Conservation (phyloP, 129 eudicot genomes). For the Cynara cardunculus region DNA sequence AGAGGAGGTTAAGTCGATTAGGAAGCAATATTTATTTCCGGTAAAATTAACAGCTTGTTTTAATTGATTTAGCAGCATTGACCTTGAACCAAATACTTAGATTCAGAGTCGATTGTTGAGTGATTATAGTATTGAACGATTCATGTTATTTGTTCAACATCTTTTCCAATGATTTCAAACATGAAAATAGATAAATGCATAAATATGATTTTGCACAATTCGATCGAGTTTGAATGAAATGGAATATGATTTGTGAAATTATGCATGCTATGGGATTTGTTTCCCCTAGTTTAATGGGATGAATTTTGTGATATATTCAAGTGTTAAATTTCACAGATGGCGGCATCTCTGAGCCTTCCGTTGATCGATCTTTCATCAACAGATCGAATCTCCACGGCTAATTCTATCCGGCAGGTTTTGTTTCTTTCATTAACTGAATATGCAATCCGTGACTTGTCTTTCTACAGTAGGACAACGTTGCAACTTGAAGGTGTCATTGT, state of each 20-base stretch:
- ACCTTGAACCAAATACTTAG: neutral
- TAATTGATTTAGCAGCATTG: no score
- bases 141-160: neutral
- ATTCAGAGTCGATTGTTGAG: neutral
- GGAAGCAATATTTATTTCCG: neutral
- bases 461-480: no score
- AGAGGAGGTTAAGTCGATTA: neutral
- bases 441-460: no score
- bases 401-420: conserved; percentile 51
- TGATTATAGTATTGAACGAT: neutral
- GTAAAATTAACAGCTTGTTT: neutral
- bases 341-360: conserved; percentile 40
- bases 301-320: neutral
- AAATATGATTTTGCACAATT: no score
- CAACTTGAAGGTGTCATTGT: no score
- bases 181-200: neutral
- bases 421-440: neutral
- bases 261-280: neutral
- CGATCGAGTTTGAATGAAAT: no score
- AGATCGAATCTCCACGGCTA: conserved; percentile 50
- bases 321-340: conserved; percentile 8
- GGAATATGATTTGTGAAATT: neutral
- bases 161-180: no score
- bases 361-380: conserved; percentile 52
- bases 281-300: neutral